Conservation (phyloP, 75 land plant species). For the Sequoia sempervirens region DNA sequence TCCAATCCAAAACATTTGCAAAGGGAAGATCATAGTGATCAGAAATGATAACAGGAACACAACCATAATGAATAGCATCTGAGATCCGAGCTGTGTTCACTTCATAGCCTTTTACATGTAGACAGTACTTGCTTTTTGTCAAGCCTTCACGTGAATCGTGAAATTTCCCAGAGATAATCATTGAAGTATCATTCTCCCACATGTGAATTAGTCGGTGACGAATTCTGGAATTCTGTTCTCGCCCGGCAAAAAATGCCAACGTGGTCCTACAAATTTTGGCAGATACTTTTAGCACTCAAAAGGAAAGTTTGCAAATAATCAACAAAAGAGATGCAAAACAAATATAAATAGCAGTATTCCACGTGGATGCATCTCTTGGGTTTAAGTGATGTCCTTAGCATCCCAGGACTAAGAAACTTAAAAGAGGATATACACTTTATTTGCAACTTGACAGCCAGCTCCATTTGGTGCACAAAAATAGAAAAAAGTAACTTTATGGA, state of each 20-base stretch:
- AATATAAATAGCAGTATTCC: neutral
- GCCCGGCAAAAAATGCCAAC: slow-evolving; percentile 50
- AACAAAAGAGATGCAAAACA: neutral
- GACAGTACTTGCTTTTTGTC: slow-evolving; percentile 41
- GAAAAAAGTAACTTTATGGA: too few relatives aligned
- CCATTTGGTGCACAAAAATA: too few relatives aligned
- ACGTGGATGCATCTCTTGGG: too few relatives aligned
- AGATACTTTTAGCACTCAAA: neutral
- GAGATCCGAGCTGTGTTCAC: slow-evolving; percentile 59
- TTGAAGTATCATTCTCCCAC: slow-evolving; percentile 44
- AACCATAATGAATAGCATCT: slow-evolving; percentile 56
- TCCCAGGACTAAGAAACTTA: too few relatives aligned
- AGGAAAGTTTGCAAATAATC: neutral
- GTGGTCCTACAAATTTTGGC: slow-evolving; percentile 23
- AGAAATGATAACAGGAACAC: slow-evolving; percentile 58
- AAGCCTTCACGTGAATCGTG: slow-evolving; percentile 40
- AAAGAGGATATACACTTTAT: too few relatives aligned
- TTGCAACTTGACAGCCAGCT: too few relatives aligned
- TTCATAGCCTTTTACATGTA: slow-evolving; percentile 59
- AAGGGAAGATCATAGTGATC: slow-evolving; percentile 56
- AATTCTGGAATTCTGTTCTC: slow-evolving; percentile 34
- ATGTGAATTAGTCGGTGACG: slow-evolving; percentile 20
- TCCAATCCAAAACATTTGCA: slow-evolving; percentile 49
- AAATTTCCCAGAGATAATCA: slow-evolving; percentile 22
- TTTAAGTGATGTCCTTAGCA: too few relatives aligned